Evolutionary conservation across 495 filamentous ascomycete genomes (phyloP), one percentile per base, ranked within the genome.

Genomic region (Aspergillus panamensis): DNA sequence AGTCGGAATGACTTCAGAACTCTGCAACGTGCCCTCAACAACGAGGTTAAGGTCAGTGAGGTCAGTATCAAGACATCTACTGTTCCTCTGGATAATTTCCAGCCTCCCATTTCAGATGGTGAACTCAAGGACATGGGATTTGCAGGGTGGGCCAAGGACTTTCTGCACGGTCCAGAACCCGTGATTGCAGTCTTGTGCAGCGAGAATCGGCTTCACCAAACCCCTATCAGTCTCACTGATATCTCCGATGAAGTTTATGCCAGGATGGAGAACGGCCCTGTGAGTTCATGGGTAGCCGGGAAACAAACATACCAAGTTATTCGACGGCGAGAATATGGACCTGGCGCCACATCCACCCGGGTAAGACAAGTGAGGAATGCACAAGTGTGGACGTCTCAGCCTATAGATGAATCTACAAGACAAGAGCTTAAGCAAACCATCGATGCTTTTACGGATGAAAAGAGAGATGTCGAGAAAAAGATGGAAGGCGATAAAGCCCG

Each of bases 111-210:
- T n/a, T 66, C 77, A 10, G 55, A 70, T 14, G 77, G 86, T 8
- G 76, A 89, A 50, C 66, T 91, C 51, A 64, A 63, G 30, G 51
- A 59, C 3, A 73, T 84, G 48, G 93, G 92, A 1, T 85, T 97
- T 49, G 87, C 94, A 55, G 84, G 84, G 9, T 96, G 87, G 78
- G 84, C 88, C 5, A 75, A 87, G 3, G 87, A 97, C 62, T 89
- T 77, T 53, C 65, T 99, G 10, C 78, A 82, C 21, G 94, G 92
- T 0, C 94, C 94, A 1, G 88, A 89, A 14, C 84, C 90, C 4
- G 89, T 99, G 3, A 72, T 97, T 30, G 84, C 90, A 20, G 91
- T 95, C 87, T 80, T 99, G 31, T 96, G 90, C 64, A 78, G 79
- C 21, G 85, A 88, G 51, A 77, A 76, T 19, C 75, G 70, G 20